A percentile compares a stretch with the other conserved stretches of the same genome.
Evolutionary conservation across 2,329 filamentous ascomycete species (phyloP).

Genomic region (Diaporthe citrichinensis): DNA sequence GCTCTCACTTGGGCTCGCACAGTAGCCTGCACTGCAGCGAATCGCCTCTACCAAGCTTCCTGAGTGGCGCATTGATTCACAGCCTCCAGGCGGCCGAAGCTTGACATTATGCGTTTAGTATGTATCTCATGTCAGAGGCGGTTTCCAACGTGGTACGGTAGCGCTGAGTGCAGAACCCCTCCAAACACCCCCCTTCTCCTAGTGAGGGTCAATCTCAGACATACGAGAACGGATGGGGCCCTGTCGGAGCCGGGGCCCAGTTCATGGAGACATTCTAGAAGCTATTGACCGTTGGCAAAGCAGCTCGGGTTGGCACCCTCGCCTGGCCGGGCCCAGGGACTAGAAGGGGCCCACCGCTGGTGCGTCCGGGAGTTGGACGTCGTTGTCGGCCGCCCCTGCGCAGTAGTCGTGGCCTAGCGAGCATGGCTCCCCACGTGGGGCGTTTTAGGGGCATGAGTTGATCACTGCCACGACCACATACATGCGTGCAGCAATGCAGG

Average conservation of each 20-base stretch:
- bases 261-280: conserved; percentile 32
- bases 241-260: conserved; percentile 16
- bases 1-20: neutral
- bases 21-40: neutral
- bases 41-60: neutral
- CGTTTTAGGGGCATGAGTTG: conserved; percentile 32
- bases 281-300: conserved; percentile 27
- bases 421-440: conserved; percentile 27
- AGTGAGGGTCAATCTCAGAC: conserved; percentile 13
- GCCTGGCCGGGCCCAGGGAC: conserved; percentile 13
- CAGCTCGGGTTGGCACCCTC: conserved; percentile 8
- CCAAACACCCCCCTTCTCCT: neutral
- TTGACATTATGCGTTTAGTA: neutral
- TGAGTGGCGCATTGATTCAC: neutral
- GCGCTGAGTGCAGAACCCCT: neutral
- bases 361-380: conserved; percentile 21
- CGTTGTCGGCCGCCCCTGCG: conserved; percentile 24
- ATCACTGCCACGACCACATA: conserved; percentile 25
- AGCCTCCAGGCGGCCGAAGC: conserved; percentile 10
- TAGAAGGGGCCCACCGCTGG: conserved; percentile 24
- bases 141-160: neutral
- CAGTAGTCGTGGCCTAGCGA: conserved; percentile 24
- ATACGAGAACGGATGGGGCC: conserved; percentile 27
- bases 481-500: conserved; percentile 7
- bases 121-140: conserved; percentile 1